phyloP scores from a whole-genome alignment of 805 yeast species.

The Kregervanrija fluxuum region DNA sequence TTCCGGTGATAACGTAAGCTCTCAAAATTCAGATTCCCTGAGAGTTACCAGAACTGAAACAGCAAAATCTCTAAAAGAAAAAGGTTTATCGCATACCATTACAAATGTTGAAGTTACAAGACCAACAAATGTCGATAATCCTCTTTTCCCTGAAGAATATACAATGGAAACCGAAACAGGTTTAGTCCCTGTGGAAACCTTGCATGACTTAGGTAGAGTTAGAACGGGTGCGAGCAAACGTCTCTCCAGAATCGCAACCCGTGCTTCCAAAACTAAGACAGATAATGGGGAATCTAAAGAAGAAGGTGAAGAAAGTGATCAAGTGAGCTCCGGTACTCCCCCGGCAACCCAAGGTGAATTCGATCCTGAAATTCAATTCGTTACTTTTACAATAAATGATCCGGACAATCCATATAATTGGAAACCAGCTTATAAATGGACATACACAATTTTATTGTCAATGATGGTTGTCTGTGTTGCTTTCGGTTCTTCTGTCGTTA shows the following conservation, averaged over 20 bases:
- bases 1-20: constrained; percentile 22
- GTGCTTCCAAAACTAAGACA: constrained; percentile 21
- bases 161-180: constrained; percentile 86
- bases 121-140: constrained; percentile 46
- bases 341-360: constrained; percentile 15
- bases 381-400: constrained; percentile 71
- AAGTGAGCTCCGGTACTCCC: constrained; percentile 16
- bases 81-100: constrained; percentile 50
- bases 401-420: constrained; percentile 91
- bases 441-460: constrained; percentile 62
- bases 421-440: constrained; percentile 50
- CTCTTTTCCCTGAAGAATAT: constrained; percentile 90
- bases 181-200: constrained; percentile 70
- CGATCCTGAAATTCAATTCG: constrained; percentile 73
- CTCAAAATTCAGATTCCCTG: constrained; percentile 24
- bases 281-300: constrained; percentile 14
- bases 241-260: constrained; percentile 14
- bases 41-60: constrained; percentile 62
- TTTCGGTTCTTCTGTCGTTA: constrained; percentile 85
- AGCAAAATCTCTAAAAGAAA: constrained; percentile 53
- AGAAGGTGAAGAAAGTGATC: constrained; percentile 12
- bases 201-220: constrained; percentile 58
- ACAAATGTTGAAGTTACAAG: constrained; percentile 52
- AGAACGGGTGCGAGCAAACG: constrained; percentile 14
- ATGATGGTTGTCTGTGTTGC: constrained; percentile 82